Base-by-base conservation (phyloP, 805 yeast species). In the Nakazawaea ishiwadae region DNA sequence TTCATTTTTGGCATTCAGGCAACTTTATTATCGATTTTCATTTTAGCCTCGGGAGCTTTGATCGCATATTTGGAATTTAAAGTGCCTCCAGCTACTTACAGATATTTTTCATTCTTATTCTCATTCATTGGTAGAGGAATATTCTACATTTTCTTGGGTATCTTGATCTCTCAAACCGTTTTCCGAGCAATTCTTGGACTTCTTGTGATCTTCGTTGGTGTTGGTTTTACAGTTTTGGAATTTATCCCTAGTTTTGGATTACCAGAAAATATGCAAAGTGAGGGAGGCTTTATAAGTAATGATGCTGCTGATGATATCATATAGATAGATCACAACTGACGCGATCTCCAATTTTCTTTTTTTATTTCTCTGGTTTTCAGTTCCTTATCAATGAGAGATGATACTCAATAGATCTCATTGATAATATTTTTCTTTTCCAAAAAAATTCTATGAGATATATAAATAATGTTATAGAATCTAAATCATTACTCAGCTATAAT, bases 221-320 rank as follows among this genome's bases (percentile, higher is more conserved):
- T 77, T 17, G 73, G 62, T 3, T 87, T 69, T 60, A 56, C 72
- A 37, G 75, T 63, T 1, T 69, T 87, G 53, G 93, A 87, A 60
- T 81, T 83, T 38, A 60, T 84, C 20, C 88, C 90, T 15, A 75
- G 84, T 46, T 67, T 86, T 31, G 81, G 84, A 40, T 83, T 89
- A 21, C 96, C 96, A 15, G 84, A 76, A 44, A 86, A 83, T 62
- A 86, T 88, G 85, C 84, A 73, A 53, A 63, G 71, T 29, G 79
- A 68, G 32, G 68, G 69, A 28, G 65, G 65, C 3, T 32, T 37
- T 1, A 47, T 60, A 14, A 46, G 58, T 14, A 49, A 59, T 19
- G 64, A 61, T 42, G 62, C 54, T 14, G 45, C 59, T 12, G 66
- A 60, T 26, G 66, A 62, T 47, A 55, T 62, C 29, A 60, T 62